phyloP scores from a whole-genome alignment of 805 yeast genomes.

The Myxozyma kluyveri region DNA sequence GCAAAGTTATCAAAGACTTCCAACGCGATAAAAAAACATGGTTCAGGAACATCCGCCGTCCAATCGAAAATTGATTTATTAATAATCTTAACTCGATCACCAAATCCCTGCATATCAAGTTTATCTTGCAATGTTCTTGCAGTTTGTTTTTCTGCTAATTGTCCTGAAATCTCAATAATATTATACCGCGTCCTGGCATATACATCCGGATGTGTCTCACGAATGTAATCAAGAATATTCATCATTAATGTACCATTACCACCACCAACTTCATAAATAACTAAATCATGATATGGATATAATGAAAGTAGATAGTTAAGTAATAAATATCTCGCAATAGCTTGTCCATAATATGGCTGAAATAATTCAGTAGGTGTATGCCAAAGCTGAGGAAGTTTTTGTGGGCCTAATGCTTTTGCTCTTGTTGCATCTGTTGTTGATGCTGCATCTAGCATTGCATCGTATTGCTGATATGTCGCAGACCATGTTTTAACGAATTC shows the following conservation, averaged over 20 bases:
- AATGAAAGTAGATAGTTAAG: conserved; percentile 66
- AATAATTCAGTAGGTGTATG: conserved; percentile 87
- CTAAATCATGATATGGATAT: conserved; percentile 67
- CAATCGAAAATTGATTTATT: conserved; percentile 77
- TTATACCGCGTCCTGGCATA: conserved; percentile 64
- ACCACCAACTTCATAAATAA: conserved; percentile 84
- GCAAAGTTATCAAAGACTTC: conserved; percentile 84
- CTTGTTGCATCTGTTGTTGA: conserved; percentile 3
- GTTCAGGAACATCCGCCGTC: conserved; percentile 47
- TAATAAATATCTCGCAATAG: conserved; percentile 74
- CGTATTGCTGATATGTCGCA: conserved; percentile 47
- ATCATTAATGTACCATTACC: conserved; percentile 86
- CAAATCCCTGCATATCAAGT: conserved; percentile 47
- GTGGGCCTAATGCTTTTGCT: conserved; percentile 3
- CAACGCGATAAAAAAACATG: conserved; percentile 73
- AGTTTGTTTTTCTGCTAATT: conserved; percentile 58
- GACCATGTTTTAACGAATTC: conserved; percentile 71
- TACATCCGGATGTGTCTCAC: conserved; percentile 66
- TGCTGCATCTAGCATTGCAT: conserved; percentile 22
- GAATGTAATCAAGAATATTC: conserved; percentile 64
- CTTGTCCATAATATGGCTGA: conserved; percentile 76
- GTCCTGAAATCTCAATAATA: conserved; percentile 67
- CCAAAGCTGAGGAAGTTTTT: conserved; percentile 59
- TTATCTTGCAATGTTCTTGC: conserved; percentile 37
- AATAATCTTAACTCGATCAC: conserved; percentile 57